phyloP scores from a whole-genome alignment of 768 basidiomycete species.

The Rhizopogon sp. region DNA sequence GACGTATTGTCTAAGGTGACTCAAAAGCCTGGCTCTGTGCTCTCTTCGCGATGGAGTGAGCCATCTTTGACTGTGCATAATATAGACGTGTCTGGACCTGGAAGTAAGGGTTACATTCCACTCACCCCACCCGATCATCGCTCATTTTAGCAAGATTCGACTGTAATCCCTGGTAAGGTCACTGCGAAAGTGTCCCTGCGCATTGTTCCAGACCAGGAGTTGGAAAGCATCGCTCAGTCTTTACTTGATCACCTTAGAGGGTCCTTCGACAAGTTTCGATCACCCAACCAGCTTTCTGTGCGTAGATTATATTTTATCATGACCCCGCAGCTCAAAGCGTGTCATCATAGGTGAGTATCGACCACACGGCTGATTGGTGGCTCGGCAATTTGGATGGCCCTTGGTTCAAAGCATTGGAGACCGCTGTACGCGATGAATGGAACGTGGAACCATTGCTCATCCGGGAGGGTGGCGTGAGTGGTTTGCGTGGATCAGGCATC shows the following conservation, averaged over 20 bases:
- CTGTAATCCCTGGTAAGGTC: slow-evolving; percentile 84
- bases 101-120: slow-evolving; percentile 41
- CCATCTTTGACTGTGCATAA: slow-evolving; percentile 89
- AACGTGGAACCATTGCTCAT: slow-evolving; percentile 79
- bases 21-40: slow-evolving; percentile 56
- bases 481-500: not conserved
- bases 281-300: slow-evolving; percentile 73
- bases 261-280: slow-evolving; percentile 55
- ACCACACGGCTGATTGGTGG: slow-evolving; percentile 95
- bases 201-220: slow-evolving; percentile 90
- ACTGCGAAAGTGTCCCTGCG: slow-evolving; percentile 85
- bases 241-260: slow-evolving; percentile 54
- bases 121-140: not conserved
- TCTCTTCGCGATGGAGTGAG: slow-evolving; percentile 82
- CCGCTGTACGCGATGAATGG: slow-evolving; percentile 85
- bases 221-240: slow-evolving; percentile 59
- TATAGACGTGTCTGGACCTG: slow-evolving; percentile 76
- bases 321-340: not conserved
- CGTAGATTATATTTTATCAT: not conserved
- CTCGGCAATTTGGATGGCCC: slow-evolving; percentile 79
- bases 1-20: slow-evolving; percentile 65
- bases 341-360: slow-evolving; percentile 57
- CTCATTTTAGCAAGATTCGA: slow-evolving; percentile 49
- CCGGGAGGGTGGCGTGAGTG: slow-evolving; percentile 85
- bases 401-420: slow-evolving; percentile 85